Conservation (phyloP, 2,329 filamentous ascomycete species). For the Scedosporium aurantiacum region DNA sequence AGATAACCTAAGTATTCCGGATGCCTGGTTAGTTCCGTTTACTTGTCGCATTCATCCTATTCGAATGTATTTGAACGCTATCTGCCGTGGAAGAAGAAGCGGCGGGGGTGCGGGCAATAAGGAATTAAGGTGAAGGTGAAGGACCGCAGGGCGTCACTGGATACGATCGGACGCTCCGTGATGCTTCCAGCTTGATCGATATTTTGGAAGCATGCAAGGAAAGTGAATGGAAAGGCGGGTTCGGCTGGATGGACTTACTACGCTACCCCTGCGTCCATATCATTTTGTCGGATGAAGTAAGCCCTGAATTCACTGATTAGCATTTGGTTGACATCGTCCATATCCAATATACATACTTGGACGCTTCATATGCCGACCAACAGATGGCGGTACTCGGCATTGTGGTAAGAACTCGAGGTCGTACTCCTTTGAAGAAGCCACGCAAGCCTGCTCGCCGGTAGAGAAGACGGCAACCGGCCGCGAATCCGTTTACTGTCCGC, state of each 20-base stretch:
- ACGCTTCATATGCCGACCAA: constrained; percentile 71
- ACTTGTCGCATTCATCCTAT: no score
- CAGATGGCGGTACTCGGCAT: constrained; percentile 99
- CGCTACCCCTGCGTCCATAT: constrained; percentile 14
- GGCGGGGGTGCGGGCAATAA: no score
- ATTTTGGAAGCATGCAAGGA: no score
- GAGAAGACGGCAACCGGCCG: constrained; percentile 69
- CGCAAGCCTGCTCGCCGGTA: constrained; percentile 71
- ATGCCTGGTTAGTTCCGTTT: no score
- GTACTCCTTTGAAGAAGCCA: constrained; percentile 89
- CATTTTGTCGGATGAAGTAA: constrained; percentile 48
- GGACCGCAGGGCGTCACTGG: no score
- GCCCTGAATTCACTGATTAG: constrained; percentile 28
- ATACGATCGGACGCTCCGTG: no score
- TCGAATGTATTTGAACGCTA: no score
- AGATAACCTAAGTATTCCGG: no score
- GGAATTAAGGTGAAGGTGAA: no score
- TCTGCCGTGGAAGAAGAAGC: no score
- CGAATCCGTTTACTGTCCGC: constrained; percentile 71
- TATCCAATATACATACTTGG: constrained; percentile 41
- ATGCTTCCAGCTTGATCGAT: no score
- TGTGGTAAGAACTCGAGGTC: constrained; percentile 83
- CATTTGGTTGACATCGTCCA: background rate
- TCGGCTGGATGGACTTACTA: background rate
- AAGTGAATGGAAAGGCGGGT: background rate